Evolutionary conservation across 208 protist genomes (phyloP).

Genomic region (Wallacemonas collosoma): DNA sequence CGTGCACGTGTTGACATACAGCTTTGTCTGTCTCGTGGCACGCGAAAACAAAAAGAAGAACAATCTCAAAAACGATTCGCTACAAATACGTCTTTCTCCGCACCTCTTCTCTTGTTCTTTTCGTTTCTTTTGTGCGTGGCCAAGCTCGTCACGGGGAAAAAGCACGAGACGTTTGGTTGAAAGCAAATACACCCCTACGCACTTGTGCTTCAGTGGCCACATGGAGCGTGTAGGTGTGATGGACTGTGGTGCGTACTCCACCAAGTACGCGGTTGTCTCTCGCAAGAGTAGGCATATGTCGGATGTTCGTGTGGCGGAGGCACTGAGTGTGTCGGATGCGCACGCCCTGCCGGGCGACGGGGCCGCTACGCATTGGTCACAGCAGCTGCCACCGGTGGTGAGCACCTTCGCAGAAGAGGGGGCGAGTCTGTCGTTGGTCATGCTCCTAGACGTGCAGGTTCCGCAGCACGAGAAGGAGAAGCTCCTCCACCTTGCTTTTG

Average conservation of each 20-base stretch:
- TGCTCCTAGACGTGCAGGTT: conserved; percentile 56
- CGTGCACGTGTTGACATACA: no score
- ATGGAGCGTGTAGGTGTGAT: conserved; percentile 50
- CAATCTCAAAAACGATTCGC: no score
- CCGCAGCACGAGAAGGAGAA: conserved; percentile 53
- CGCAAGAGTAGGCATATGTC: conserved; percentile 1
- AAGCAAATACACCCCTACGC: no score
- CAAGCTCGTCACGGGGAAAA: no score
- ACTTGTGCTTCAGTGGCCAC: neutral
- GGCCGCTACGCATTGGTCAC: neutral
- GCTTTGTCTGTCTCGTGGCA: no score
- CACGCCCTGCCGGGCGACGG: no score
- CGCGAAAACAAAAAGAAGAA: no score
- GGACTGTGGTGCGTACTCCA: conserved; percentile 62
- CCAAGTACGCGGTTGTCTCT: conserved; percentile 55
- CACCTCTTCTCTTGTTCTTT: no score
- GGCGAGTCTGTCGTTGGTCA: conserved; percentile 57
- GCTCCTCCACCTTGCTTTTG: conserved; percentile 66
- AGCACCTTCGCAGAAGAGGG: conserved; percentile 22
- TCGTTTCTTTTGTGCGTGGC: no score
- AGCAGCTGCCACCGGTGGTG: neutral
- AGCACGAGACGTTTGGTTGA: no score
- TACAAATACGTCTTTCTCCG: no score
- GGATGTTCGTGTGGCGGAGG: conserved; percentile 9
- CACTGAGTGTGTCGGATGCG: neutral